Evolutionary conservation across 2,329 filamentous ascomycete species (phyloP).

Genomic region (Cadophora luteo-olivacea): DNA sequence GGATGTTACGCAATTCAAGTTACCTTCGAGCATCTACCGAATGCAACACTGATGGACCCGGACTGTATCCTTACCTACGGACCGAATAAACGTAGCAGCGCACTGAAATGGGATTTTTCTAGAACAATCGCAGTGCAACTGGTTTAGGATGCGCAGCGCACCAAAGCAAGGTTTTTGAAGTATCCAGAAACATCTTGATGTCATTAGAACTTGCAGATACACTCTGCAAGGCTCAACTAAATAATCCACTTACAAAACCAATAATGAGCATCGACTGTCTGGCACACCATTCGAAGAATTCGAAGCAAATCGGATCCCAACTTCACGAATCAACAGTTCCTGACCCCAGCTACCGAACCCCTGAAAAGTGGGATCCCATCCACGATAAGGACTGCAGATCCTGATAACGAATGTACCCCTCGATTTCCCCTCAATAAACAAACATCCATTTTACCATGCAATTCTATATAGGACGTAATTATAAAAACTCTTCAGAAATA

Average conservation of each 20-base stretch:
- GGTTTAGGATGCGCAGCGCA: neutral
- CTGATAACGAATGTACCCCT: constrained; percentile 4
- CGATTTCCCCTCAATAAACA: neutral
- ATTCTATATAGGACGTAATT: neutral
- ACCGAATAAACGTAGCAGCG: neutral
- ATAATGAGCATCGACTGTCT: too few species aligned
- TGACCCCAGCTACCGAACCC: neutral
- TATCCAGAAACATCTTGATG: neutral
- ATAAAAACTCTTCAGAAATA: too few species aligned
- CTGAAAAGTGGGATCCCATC: neutral
- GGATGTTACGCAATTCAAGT: neutral
- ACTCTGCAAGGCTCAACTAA: neutral
- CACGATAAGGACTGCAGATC: neutral
- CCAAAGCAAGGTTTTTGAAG: neutral
- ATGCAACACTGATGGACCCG: too few species aligned
- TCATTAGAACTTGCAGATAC: too few species aligned
- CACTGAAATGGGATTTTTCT: neutral
- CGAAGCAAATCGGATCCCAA: neutral
- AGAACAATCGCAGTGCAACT: neutral
- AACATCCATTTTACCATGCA: neutral
- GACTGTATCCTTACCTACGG: neutral
- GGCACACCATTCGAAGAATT: too few species aligned
- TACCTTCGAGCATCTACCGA: neutral
- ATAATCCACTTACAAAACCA: too few species aligned
- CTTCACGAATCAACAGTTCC: neutral